These are phyloP conservation scores for Verticillium klebahnii DNA, from an alignment of 2,329 filamentous ascomycete genomes.

Conservation along the genomic window DNA sequence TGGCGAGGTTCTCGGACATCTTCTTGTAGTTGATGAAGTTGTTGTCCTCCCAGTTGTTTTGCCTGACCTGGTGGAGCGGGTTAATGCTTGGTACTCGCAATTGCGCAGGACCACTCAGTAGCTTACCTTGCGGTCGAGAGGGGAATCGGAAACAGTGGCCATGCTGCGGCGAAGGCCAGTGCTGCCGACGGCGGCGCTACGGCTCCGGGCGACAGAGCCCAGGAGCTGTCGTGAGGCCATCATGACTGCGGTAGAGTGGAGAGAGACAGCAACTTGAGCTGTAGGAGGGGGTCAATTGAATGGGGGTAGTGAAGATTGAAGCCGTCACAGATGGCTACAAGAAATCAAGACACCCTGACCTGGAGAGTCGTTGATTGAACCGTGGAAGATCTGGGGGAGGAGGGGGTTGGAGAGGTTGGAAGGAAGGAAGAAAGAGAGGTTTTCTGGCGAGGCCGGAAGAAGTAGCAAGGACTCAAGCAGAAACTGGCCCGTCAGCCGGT, in stretches of 20 bases:
- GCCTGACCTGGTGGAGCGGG: constrained; percentile 58
- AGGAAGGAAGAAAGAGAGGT: constrained; percentile 21
- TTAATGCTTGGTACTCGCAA: neutral
- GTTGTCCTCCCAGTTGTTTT: constrained; percentile 93
- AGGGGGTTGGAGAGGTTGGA: constrained; percentile 17
- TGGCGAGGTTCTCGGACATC: constrained; percentile 94
- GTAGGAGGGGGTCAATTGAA: constrained; percentile 24
- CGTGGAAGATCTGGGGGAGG: neutral
- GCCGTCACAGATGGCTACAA: neutral
- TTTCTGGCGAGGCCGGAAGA: constrained; percentile 15
- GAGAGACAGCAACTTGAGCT: constrained; percentile 8
- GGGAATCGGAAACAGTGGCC: constrained; percentile 80
- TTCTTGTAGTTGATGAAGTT: constrained; percentile 99
- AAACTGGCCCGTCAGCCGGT: neutral
- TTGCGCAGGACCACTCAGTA: neutral
- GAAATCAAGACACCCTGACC: constrained; percentile 10
- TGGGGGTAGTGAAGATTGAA: constrained; percentile 5
- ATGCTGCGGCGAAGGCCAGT: constrained; percentile 60
- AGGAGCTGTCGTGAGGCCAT: constrained; percentile 68
- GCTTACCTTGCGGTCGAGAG: constrained; percentile 82
- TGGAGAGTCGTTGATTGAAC: neutral
- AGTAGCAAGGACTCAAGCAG: constrained; percentile 6
- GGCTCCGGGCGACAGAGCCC: constrained; percentile 59
- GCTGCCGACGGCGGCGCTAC: constrained; percentile 50
- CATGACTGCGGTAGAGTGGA: constrained; percentile 46